Conservation (phyloP, 331 rosid genomes). For the Ulmus americana region DNA sequence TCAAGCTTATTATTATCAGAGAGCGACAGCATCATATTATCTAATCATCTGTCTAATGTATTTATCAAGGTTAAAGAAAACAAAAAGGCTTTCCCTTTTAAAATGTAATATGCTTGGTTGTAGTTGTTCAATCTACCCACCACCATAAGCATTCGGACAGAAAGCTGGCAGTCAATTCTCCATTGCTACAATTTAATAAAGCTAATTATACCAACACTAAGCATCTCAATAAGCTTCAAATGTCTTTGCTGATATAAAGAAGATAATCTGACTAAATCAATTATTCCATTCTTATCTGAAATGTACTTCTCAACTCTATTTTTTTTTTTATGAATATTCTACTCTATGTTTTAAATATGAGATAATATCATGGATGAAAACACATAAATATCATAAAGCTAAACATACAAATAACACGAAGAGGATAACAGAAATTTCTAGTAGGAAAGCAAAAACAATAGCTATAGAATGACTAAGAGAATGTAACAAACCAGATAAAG, state of each 20-base stretch:
- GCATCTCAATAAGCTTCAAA: not conserved
- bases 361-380: not conserved
- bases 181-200: too few relatives aligned
- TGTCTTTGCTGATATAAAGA: too few relatives aligned
- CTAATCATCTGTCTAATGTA: not conserved
- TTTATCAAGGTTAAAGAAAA: not conserved
- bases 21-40: not conserved
- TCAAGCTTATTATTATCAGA: too few relatives aligned
- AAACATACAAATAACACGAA: not conserved
- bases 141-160: too few relatives aligned
- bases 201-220: not conserved
- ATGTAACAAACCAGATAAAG: slow-evolving; percentile 56
- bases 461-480: not conserved
- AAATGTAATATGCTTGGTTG: too few relatives aligned
- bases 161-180: too few relatives aligned
- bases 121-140: too few relatives aligned
- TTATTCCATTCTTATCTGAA: not conserved
- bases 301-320: not conserved
- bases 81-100: too few relatives aligned
- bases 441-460: not conserved
- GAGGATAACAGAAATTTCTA: not conserved
- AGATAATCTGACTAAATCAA: not conserved
- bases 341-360: not conserved
- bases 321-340: not conserved
- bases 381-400: not conserved